Evolutionary conservation across 768 basidiomycete species (phyloP).

Genomic region (Phylloporus sp.): DNA sequence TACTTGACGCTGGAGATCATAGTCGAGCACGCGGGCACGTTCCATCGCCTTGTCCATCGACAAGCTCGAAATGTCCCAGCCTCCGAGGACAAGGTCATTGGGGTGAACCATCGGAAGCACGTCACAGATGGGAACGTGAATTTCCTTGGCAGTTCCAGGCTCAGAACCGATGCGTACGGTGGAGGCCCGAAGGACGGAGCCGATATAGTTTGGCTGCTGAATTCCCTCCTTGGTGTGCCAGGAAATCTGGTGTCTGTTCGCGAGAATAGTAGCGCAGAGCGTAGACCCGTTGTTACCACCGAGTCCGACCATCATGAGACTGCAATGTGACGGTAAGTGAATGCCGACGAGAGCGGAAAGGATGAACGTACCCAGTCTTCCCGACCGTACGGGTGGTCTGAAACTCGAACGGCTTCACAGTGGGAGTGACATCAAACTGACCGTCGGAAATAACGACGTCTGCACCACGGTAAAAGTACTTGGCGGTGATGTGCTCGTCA

Average conservation of each 20-base stretch:
- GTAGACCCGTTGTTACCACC: constrained; percentile 98
- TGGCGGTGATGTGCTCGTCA: constrained; percentile 77
- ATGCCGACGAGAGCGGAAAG: constrained; percentile 3
- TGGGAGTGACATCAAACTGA: constrained; percentile 74
- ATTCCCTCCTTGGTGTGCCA: constrained; percentile 93
- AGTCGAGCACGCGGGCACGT: constrained; percentile 90
- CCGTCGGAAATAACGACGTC: constrained; percentile 66
- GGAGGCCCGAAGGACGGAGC: constrained; percentile 92
- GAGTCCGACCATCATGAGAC: constrained; percentile 94
- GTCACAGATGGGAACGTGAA: constrained; percentile 88
- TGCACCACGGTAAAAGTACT: constrained; percentile 76
- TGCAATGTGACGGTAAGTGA: constrained; percentile 26
- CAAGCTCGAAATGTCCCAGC: constrained; percentile 93
- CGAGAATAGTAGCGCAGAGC: constrained; percentile 88
- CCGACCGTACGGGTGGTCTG: constrained; percentile 80
- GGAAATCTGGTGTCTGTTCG: constrained; percentile 89
- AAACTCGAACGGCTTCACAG: constrained; percentile 81
- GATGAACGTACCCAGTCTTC: constrained; percentile 78
- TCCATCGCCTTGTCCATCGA: constrained; percentile 89
- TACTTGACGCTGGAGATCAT: constrained; percentile 95
- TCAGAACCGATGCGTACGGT: constrained; percentile 90
- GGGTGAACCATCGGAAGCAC: constrained; percentile 97
- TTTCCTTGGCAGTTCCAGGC: constrained; percentile 74
- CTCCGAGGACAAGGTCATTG: constrained; percentile 94
- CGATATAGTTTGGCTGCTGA: constrained; percentile 97